A percentile compares a stretch with the other conserved stretches of the same genome.
phyloP scores from a whole-genome alignment of 2,329 filamentous ascomycete species.

The Periglandula ipomoeae region DNA sequence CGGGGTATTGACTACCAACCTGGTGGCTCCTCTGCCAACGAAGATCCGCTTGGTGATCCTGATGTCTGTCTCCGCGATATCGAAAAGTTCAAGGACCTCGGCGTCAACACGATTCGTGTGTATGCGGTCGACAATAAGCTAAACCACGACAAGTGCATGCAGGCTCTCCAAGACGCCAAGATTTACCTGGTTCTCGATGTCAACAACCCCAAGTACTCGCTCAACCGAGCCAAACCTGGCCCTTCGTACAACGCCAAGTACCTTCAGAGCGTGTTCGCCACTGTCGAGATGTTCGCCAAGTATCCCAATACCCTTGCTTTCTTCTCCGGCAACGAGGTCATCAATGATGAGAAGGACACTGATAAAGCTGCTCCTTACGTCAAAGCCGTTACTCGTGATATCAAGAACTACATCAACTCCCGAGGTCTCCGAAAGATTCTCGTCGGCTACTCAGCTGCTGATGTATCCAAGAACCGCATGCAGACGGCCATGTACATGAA shows the following conservation, averaged over 20 bases:
- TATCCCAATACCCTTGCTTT: constrained; percentile 84
- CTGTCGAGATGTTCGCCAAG: constrained; percentile 71
- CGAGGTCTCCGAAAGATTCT: constrained; percentile 56
- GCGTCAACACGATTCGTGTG: constrained; percentile 84
- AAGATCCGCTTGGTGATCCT: constrained; percentile 69
- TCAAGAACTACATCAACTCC: constrained; percentile 58
- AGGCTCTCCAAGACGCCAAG: constrained; percentile 65
- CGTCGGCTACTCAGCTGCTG: constrained; percentile 70
- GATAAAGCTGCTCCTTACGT: constrained; percentile 62
- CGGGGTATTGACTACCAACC: constrained; percentile 55
- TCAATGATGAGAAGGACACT: constrained; percentile 56
- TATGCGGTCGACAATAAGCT: constrained; percentile 85
- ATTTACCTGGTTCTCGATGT: constrained; percentile 91
- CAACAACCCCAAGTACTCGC: constrained; percentile 81
- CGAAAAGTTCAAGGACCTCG: constrained; percentile 70
- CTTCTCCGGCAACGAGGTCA: constrained; percentile 75
- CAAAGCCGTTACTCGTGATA: constrained; percentile 71
- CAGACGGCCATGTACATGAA: constrained; percentile 90
- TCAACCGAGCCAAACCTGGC: constrained; percentile 70
- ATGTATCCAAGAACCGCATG: constrained; percentile 76
- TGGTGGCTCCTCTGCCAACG: constrained; percentile 44
- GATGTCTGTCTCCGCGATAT: constrained; percentile 71
- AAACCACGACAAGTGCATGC: constrained; percentile 81
- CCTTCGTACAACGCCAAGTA: constrained; percentile 81
- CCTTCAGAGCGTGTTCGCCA: constrained; percentile 77